Conservation (phyloP, 345 rosid genomes). For the Eucalyptus shirleyi region DNA sequence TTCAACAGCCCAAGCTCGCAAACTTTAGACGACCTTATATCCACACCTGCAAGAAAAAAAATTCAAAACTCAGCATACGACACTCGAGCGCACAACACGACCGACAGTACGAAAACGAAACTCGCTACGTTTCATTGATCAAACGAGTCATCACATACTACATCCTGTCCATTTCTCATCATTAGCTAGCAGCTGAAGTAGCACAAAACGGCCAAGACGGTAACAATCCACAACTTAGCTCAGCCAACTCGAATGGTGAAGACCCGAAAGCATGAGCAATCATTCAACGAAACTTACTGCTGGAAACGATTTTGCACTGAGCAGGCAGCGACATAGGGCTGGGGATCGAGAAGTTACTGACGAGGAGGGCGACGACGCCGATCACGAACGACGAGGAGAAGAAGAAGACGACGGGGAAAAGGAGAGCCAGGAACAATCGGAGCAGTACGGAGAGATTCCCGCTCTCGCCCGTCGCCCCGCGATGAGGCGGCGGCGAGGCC, state of each 20-base stretch:
- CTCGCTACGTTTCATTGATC: neutral
- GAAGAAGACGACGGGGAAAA: constrained; percentile 34
- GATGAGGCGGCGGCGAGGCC: too few relatives aligned
- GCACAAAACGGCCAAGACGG: neutral
- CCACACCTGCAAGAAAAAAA: constrained; percentile 56
- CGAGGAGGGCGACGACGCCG: constrained; percentile 27
- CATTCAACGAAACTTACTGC: constrained; percentile 34
- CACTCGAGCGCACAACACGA: neutral
- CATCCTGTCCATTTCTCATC: neutral
- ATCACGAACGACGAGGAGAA: constrained; percentile 23
- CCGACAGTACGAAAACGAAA: neutral
- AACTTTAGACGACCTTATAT: constrained; percentile 80
- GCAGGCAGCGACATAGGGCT: constrained; percentile 34
- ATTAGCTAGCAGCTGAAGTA: neutral
- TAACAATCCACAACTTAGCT: neutral
- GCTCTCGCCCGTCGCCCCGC: constrained; percentile 1
- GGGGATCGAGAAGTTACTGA: constrained; percentile 32
- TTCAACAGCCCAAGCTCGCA: constrained; percentile 74
- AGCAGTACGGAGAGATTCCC: constrained; percentile 5
- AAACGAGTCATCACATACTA: neutral
- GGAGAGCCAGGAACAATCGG: constrained; percentile 32
- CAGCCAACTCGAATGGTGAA: neutral
- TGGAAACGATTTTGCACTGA: constrained; percentile 77
- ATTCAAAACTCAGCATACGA: neutral
- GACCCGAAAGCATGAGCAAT: neutral